phyloP scores from a whole-genome alignment of 805 yeast species.

The Kurtzmaniella cleridarum region DNA sequence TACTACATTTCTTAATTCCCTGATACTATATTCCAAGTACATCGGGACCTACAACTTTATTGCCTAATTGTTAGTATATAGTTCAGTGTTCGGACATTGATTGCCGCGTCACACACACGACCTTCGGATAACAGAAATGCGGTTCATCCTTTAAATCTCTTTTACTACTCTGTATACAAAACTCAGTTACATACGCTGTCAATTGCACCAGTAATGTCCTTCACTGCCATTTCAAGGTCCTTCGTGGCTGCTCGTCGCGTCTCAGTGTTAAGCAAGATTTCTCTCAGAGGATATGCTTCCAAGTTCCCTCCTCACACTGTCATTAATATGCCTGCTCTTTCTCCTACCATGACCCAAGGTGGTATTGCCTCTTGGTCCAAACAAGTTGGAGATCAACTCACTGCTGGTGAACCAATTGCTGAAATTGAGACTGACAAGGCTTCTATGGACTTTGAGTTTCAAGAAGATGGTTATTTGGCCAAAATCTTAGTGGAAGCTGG shows the following conservation, averaged over 20 bases:
- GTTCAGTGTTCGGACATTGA: conserved; percentile 13
- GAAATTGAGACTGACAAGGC: conserved; percentile 98
- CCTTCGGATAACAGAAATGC: conserved; percentile 27
- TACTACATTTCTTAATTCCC: too few relatives aligned
- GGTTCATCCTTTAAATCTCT: conserved; percentile 5
- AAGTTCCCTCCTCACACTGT: conserved; percentile 78
- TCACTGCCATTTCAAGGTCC: conserved; percentile 33
- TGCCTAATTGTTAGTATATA: too few relatives aligned
- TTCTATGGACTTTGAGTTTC: conserved; percentile 96
- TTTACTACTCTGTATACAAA: background rate
- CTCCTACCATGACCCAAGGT: conserved; percentile 99
- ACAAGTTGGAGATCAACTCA: conserved; percentile 78
- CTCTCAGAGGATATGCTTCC: conserved; percentile 33
- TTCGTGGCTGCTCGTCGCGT: conserved; percentile 2
- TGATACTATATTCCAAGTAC: too few relatives aligned
- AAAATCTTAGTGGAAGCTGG: conserved; percentile 82
- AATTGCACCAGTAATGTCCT: conserved; percentile 27
- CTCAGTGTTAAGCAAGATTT: conserved; percentile 2
- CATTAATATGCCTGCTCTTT: conserved; percentile 96
- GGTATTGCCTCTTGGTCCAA: conserved; percentile 87
- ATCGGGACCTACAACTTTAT: too few relatives aligned
- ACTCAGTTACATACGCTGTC: conserved; percentile 8
- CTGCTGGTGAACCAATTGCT: conserved; percentile 92
- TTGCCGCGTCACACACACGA: conserved; percentile 14
- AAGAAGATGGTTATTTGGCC: conserved; percentile 91